A percentile compares a stretch with the other conserved stretches of the same genome.
These are phyloP conservation scores for Typha latifolia DNA, from an alignment of 176 grass and related monocot genomes.

Conservation along the genomic window DNA sequence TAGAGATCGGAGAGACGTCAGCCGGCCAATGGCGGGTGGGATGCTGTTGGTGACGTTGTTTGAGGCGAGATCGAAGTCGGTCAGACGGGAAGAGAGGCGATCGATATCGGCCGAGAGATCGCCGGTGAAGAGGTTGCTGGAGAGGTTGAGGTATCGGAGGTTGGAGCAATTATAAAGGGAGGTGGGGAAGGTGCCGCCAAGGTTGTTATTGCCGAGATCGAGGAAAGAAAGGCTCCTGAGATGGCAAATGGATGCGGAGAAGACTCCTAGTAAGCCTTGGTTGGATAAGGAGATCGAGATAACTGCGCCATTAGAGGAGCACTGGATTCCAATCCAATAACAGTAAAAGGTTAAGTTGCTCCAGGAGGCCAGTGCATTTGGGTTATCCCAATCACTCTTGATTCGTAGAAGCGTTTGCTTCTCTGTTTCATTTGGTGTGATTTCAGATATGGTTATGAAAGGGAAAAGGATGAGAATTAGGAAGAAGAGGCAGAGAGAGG, in stretches of 20 bases:
- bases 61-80: slow-evolving; percentile 17
- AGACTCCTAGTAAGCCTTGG: slow-evolving; percentile 1
- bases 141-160: slow-evolving; percentile 33
- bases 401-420: slow-evolving; percentile 30
- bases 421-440: slow-evolving; percentile 9
- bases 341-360: slow-evolving; percentile 26
- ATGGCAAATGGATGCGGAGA: slow-evolving; percentile 39
- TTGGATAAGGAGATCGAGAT: slow-evolving; percentile 2
- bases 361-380: slow-evolving; percentile 37
- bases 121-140: slow-evolving; percentile 41
- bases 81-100: slow-evolving; percentile 21
- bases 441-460: background rate
- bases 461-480: background rate
- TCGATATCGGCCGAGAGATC: slow-evolving; percentile 30
- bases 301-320: slow-evolving; percentile 30
- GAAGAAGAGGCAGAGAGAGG: background rate
- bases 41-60: slow-evolving; percentile 16
- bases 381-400: slow-evolving; percentile 42
- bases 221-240: slow-evolving; percentile 21
- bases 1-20: slow-evolving; percentile 35
- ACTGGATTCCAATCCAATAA: slow-evolving; percentile 40
- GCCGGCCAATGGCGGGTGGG: slow-evolving; percentile 36
- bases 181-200: slow-evolving; percentile 29
- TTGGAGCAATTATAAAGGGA: slow-evolving; percentile 26
- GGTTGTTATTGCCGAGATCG: slow-evolving; percentile 34